Conservation (phyloP, 2,329 filamentous ascomycete genomes). For the Cercospora canescens region DNA sequence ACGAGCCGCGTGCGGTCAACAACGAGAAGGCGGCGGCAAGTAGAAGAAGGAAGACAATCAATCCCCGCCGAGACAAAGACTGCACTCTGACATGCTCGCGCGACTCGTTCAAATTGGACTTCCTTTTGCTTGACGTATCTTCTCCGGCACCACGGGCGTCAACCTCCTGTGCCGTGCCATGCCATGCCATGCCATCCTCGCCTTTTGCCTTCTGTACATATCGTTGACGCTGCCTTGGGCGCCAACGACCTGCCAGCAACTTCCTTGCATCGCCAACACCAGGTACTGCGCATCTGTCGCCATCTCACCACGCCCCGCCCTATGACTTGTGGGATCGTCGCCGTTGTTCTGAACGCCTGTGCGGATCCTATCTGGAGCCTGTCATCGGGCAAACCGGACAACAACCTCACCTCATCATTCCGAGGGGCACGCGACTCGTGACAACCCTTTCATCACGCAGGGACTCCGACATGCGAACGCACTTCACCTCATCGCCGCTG, state of each 20-base stretch:
- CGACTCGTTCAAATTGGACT: neutral
- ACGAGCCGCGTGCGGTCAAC: neutral
- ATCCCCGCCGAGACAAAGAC: neutral
- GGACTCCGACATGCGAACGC: neutral
- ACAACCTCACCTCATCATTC: slow-evolving; percentile 6
- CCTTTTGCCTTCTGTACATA: neutral
- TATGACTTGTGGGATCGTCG: slow-evolving; percentile 1
- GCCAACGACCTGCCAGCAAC: neutral
- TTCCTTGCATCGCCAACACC: neutral
- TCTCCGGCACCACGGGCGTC: neutral
- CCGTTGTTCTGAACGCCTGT: neutral
- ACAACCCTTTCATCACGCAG: neutral
- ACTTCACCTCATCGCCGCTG: neutral
- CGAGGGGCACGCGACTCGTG: neutral
- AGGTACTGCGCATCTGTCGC: neutral
- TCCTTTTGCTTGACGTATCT: neutral
- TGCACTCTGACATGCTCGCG: neutral
- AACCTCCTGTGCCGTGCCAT: neutral
- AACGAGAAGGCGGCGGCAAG: neutral
- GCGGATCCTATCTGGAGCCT: neutral
- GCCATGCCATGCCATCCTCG: neutral
- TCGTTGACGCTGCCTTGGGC: neutral
- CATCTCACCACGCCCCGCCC: neutral
- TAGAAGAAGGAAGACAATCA: neutral
- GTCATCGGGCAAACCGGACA: neutral